phyloP scores from a whole-genome alignment of 2,329 filamentous ascomycete genomes.

The Fusarium penzigii region DNA sequence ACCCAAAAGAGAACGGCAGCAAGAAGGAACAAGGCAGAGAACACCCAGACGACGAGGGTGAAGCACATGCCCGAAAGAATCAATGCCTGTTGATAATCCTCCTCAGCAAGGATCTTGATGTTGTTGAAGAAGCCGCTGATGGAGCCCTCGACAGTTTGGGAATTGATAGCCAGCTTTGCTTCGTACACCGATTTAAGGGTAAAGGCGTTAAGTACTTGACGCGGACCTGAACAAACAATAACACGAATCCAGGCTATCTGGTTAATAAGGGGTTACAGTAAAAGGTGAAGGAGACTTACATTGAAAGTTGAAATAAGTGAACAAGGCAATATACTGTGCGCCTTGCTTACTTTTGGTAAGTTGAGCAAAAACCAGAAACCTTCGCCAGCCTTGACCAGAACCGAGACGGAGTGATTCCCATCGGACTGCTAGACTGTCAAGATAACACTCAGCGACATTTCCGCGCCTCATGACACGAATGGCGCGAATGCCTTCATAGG shows the following conservation, averaged over 20 bases:
- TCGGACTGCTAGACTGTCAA: constrained; percentile 83
- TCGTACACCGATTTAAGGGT: constrained; percentile 85
- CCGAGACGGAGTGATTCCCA: constrained; percentile 80
- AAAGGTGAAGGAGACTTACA: constrained; percentile 41
- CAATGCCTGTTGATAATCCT: constrained; percentile 76
- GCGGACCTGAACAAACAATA: constrained; percentile 86
- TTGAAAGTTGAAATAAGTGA: constrained; percentile 81
- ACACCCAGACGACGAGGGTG: constrained; percentile 85
- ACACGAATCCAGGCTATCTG: constrained; percentile 78
- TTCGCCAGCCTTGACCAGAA: constrained; percentile 75
- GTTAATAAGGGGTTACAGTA: constrained; percentile 11
- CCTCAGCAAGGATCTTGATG: constrained; percentile 68
- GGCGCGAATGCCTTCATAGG: constrained; percentile 78
- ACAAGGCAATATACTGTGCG: constrained; percentile 85
- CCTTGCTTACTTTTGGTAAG: constrained; percentile 91
- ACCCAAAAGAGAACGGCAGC: constrained; percentile 77
- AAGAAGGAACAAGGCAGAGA: constrained; percentile 76
- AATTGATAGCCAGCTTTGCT: constrained; percentile 64
- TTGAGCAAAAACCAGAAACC: constrained; percentile 90
- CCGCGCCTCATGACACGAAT: constrained; percentile 79
- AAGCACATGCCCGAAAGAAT: constrained; percentile 92
- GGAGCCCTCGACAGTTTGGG: constrained; percentile 57
- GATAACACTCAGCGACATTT: constrained; percentile 86
- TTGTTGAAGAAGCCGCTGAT: constrained; percentile 82
- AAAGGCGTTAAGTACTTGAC: constrained; percentile 86